Evolutionary conservation across 2,329 filamentous ascomycete genomes (phyloP), one percentile per base, ranked within the genome.

Genomic region (Escovopsis weberi): DNA sequence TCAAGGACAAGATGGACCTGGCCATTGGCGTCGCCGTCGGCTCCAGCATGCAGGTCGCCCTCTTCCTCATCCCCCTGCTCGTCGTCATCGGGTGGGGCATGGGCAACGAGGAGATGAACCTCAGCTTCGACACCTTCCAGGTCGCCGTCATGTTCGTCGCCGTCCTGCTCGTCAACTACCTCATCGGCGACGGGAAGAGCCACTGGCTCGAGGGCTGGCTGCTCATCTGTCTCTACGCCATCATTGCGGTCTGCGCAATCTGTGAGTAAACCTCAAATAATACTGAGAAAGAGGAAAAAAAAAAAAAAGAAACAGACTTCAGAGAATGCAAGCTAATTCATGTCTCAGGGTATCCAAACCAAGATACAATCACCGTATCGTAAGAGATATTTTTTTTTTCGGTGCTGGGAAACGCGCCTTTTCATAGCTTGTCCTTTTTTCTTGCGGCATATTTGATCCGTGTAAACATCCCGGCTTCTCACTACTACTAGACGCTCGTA

Each of bases 51-150:
- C 83, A 88, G 60, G 85, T 88, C 39, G 77, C 83, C 1, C 70
- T 88, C 26, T 86, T 88, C 58, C 70, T 88, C 40, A 85, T 85
- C 8, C 84, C 84, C 0, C 64, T 88, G 10, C 72, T 87, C 30
- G 80, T 87, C 44, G 72, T 88, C 33, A 75, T 88, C 33, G 83
- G 83, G 43, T 89, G 84, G 84, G 78, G 77, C 48, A 78, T 87
- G 71, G 73, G 65, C 33, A 59, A 74, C 47, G 77, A 80, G 47
- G 69, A 77, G 1, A 89, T 89, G 85, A 85, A 79, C 18, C 72
- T 94, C 5, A 81, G 81, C 58, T 91, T 94, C 57, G 85, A 93
- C 55, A 79, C 79, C 1, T 95, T 95, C 67, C 85, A 94, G 63
- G 80, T 94, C 12, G 82, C 87, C 19, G 80, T 83, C 35, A 66